Base-by-base conservation (phyloP, 2,329 filamentous ascomycete genomes). In the Aspergillus neoniger region DNA sequence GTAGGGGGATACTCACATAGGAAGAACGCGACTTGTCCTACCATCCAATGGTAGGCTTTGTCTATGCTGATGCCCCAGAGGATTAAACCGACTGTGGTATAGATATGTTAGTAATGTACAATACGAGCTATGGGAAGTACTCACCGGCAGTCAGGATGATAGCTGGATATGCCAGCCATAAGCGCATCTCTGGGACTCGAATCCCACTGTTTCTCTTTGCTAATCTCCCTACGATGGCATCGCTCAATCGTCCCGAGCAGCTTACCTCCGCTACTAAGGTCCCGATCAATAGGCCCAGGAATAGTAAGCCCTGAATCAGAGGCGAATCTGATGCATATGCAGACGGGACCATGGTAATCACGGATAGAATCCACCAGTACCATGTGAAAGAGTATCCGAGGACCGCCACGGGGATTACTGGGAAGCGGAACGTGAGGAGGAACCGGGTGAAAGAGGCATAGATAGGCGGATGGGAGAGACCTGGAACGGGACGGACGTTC, bases 41-140 rank as follows among this genome's bases (percentile, higher is more conserved):
- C 80, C 38, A 85, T 82, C 82, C 83, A 86, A 69, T 86, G 83
- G 65, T 82, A 85, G 0, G 68, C 68, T 43, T 74, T 76, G 60
- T 85, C 83, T 14, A 86, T 74, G 55, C 81, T 84, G 44, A 86
- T 68, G 0, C 84, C 84, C 84, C 84, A 86, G 51, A 86, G 49
- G 32, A 85, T 75, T 36, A 83, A 69, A 0, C 84, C 84, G 6
- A 83, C 68, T 71, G 32, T 12, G 0, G 10, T 4, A 28, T 10
- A 9, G 6, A 14, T 48, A n/a, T 48, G 5, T 44, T 44, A 56
- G 30, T 2, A 2, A 15, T 15, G 39, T 51, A 2, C 23, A 14
- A 1, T 28, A 43, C 3, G 10, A 3, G 28, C 36, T 36, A 23
- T 21, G 6, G 1, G 48, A 12, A 9, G 6, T 17, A 68, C 72